Base-by-base conservation (phyloP, 1,284 basidiomycete species). In the Sphaerobolus stellatus region DNA sequence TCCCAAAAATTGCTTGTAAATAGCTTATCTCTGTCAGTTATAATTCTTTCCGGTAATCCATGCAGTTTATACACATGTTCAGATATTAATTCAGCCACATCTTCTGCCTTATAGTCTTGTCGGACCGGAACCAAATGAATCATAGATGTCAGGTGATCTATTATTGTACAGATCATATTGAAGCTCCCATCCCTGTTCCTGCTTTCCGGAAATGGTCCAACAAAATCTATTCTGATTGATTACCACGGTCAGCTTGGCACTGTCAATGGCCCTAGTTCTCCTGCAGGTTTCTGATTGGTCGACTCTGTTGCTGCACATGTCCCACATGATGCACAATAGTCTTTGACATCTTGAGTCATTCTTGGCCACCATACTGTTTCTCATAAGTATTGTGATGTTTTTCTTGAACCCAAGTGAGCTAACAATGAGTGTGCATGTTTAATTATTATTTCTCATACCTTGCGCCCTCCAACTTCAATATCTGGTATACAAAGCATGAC, bases 1-100 rank as follows among this genome's bases (percentile, higher is more conserved):
- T 59, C 65, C 77, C 78, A 82, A 58, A 80, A 73, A n/a, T 48
- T 29, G n/a, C 68, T 64, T 0, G 73, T 74, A 58, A 79, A 81
- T 7, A 73, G 58, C 0, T 66, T 59, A 53, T 79, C 75, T 3
- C 72, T 61, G 54, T 79, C 71, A 25, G 68, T 71, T 3, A 79
- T 60, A 29, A 82, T 76, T 0, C 57, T 56, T 5, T 60, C 55
- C 0, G 70, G 77, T 1, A 78, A 49, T 0, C 76, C 74, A 57
- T 77, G 71, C n/a, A 74, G 64, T 40, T 68, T 69, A 38, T 75
- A 72, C 0, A 78, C 61, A 5, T 65, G 31, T 4, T 67, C 62
- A 44, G 76, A 72, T n/a, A 77, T 59, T 1, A 77, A 22, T 56
- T 75, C 70, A 1, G 77, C 75, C 1, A 76, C 56, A 13, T 78